Percentiles rank a stretch among this genome's conserved stretches.
These are phyloP conservation scores for Penicillium sp. DNA, from an alignment of 2,329 filamentous ascomycete genomes.

Conservation along the genomic window DNA sequence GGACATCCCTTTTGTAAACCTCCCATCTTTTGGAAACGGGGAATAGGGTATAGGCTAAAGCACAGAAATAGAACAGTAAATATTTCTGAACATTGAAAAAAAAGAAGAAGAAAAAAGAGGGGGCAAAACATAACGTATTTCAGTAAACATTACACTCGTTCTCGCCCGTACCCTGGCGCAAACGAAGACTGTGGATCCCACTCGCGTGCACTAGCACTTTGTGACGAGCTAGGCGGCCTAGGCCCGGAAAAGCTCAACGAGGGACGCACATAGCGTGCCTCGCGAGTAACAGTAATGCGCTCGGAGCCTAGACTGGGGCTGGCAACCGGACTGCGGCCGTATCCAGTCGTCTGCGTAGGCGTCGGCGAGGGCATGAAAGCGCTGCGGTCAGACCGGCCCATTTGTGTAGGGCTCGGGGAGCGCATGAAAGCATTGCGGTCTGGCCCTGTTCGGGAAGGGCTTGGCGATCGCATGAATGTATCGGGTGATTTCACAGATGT, in stretches of 20 bases:
- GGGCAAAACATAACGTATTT: background rate
- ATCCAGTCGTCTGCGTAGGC: slow-evolving; percentile 10
- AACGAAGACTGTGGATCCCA: slow-evolving; percentile 40
- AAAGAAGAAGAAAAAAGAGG: background rate
- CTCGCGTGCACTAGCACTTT: slow-evolving; percentile 22
- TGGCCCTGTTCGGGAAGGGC: slow-evolving; percentile 10
- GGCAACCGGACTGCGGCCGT: slow-evolving; percentile 25
- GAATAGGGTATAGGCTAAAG: background rate
- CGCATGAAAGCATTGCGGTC: slow-evolving; percentile 13
- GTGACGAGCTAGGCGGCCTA: slow-evolving; percentile 37
- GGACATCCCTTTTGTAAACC: background rate
- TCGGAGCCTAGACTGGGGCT: slow-evolving; percentile 19
- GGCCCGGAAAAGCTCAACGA: slow-evolving; percentile 49
- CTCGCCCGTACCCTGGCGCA: slow-evolving; percentile 22
- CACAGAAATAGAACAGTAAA: background rate
- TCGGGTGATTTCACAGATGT: slow-evolving; percentile 34
- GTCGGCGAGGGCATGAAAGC: slow-evolving; percentile 18
- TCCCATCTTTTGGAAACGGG: background rate
- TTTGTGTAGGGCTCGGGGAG: slow-evolving; percentile 19
- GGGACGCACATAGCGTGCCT: slow-evolving; percentile 47
- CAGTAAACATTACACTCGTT: slow-evolving; percentile 8
- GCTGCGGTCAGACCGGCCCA: background rate
- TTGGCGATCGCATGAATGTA: slow-evolving; percentile 20
- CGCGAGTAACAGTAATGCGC: slow-evolving; percentile 35
- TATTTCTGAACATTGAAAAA: background rate